Evolutionary conservation across 1,139 yeast species (phyloP).

Genomic region (Saccharomyces hybrid): DNA sequence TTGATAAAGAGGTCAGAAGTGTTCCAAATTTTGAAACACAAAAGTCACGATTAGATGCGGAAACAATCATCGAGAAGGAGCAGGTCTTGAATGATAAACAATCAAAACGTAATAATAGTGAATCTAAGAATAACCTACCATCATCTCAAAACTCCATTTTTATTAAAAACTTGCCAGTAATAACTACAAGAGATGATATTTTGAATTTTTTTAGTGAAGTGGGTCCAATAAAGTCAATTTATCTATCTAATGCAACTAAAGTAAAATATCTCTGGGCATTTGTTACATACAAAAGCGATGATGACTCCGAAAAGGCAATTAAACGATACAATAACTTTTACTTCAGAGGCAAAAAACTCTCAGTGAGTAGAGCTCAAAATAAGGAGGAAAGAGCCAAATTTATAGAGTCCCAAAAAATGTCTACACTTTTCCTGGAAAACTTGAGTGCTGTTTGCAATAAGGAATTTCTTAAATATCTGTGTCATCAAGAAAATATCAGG

Average conservation of each 20-base stretch:
- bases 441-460: conserved; percentile 24
- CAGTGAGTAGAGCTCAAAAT: conserved; percentile 30
- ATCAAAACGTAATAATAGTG: neutral
- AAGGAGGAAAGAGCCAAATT: conserved; percentile 8
- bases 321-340: conserved; percentile 22
- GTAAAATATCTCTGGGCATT: conserved; percentile 42
- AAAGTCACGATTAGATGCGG: conserved; percentile 19
- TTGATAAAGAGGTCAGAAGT: conserved; percentile 36
- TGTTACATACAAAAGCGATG: conserved; percentile 35
- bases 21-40: conserved; percentile 27
- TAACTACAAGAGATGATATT: conserved; percentile 34
- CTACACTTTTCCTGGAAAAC: conserved; percentile 20
- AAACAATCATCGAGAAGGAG: conserved; percentile 24
- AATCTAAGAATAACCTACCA: conserved; percentile 7
- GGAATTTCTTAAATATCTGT: conserved; percentile 7
- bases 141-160: conserved; percentile 35
- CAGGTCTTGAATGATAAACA: conserved; percentile 9
- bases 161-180: conserved; percentile 39
- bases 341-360: conserved; percentile 26
- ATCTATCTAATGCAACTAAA: conserved; percentile 34
- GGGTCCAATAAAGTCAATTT: conserved; percentile 39
- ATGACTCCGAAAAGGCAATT: conserved; percentile 30
- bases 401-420: conserved; percentile 9
- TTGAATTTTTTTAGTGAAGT: conserved; percentile 34
- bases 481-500: conserved; percentile 12